Conservation (phyloP, 768 basidiomycete genomes). For the Leccinum obscurum region DNA sequence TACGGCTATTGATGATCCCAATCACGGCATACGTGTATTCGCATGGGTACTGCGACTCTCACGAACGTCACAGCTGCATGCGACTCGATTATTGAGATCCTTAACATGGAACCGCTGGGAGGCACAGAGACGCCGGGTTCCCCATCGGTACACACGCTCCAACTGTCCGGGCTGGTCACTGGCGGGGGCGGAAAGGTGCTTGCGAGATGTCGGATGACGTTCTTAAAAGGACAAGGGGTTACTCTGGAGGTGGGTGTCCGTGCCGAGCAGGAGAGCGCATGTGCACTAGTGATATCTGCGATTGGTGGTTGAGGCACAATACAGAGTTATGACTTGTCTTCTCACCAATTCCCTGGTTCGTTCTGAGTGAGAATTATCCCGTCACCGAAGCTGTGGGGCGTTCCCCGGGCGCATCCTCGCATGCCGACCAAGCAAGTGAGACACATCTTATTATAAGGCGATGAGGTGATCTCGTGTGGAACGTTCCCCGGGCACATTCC, state of each 20-base stretch:
- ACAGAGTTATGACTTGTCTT: constrained; percentile 3
- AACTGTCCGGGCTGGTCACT: constrained; percentile 85
- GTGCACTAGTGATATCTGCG: constrained; percentile 85
- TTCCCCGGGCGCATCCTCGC: constrained; percentile 1
- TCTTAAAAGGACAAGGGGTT: constrained; percentile 84
- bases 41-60: constrained; percentile 11
- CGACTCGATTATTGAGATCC: constrained; percentile 92
- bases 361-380: background rate
- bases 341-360: constrained; percentile 1
- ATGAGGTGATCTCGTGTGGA: constrained; percentile 1
- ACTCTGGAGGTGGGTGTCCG: constrained; percentile 90
- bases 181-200: constrained; percentile 97
- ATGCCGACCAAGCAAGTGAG: background rate
- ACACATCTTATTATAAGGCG: background rate
- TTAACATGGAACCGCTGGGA: constrained; percentile 96
- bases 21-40: constrained; percentile 16
- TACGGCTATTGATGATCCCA: constrained; percentile 20
- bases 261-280: constrained; percentile 86
- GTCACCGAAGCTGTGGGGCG: background rate
- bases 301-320: constrained; percentile 60
- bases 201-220: constrained; percentile 95
- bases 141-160: constrained; percentile 89
- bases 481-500: constrained; percentile 2
- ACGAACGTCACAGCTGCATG: constrained; percentile 70
- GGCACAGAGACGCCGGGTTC: constrained; percentile 84